Base-by-base conservation (phyloP, 208 protist genomes). In the Spironucleus salmonicida region DNA sequence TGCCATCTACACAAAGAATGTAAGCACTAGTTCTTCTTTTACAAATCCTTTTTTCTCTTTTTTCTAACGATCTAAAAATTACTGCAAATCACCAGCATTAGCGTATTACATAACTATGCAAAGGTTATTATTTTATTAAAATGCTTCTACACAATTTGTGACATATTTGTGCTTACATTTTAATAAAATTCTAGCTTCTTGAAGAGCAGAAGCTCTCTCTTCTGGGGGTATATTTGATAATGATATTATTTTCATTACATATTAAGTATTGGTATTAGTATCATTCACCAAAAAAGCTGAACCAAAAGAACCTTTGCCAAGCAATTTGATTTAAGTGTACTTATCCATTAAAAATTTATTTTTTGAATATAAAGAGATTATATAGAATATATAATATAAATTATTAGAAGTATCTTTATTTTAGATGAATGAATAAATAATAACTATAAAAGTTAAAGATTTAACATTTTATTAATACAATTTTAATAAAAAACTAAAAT, bases 1-100 rank as follows among this genome's bases (percentile, higher is more conserved):
- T 34, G 62, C 78, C n/a, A 88, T 68, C 77, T 88, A 79, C 23
- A 84, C 76, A 59, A 86, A 84, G 77, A 76, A 87, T 0, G 78
- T 29, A 27, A 85, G 34, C 42, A 87, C 81, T 58, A 77, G 68
- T 1, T 77, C 79, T 53, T 87, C 84, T 7, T n/a, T n/a, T n/a
- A 11, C 34, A 58, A 87, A 83, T 30, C 81, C 27, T 1, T 53
- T 1, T 80, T 32, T 30, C 26, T 39, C 19, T 35, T 38, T 38
- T 35, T 69, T 68, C 34, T 77, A 29, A 23, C 34, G 1, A 34
- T 79, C 11, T 1, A 79, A 76, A 0, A 29, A 0, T 19, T 35
- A 0, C 11, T 64, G 40, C 4, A 81, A 39, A 41, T 79, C 77
- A 32, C 79, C 79, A 32, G 35, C 53, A 7, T 77, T 59, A 58